Evolutionary conservation across 2,329 filamentous ascomycete genomes (phyloP), one percentile per base, ranked within the genome.

Genomic region (Diplocarpon mali): DNA sequence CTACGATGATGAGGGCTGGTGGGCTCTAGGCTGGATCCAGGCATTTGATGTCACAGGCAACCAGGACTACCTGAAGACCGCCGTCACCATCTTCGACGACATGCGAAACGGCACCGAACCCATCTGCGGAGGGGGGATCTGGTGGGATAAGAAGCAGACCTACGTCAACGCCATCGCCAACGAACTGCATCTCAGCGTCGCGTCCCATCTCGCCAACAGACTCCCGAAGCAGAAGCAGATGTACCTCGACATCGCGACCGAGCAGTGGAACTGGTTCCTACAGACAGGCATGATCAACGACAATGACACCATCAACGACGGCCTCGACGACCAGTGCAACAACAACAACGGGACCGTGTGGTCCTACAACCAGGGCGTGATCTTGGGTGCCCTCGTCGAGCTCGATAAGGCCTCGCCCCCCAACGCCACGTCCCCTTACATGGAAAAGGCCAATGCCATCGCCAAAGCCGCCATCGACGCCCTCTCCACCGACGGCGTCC

Each of bases 1-100:
- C 47, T 76, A 75, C 51, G 76, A 80, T 48, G 76, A 80, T 51
- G 72, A 75, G 55, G 75, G 72, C 8, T 80, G 76, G 76, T 80
- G 76, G 76, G 75, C 74, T 11, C 65, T 79, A 42, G 75, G 64
- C n/a, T 70, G 76, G 67, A 71, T 80, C 40, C 69, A 71, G 35
- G 65, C 71, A 3, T 76, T 69, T 53, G 76, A 80, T 50, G 59
- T 76, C 12, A 75, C 75, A 0, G 62, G 65, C 8, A 65, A 76
- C 36, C 35, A 53, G 2, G 62, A 68, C 11, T 80, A 75, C 46
- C 70, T 80, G 40, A 55, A 71, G 40, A 65, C 69, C 3, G 72
- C 75, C 13, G 65, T 67, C 42, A 61, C 67, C 37, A 69, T 80
- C 50, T 78, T 77, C 54, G 64, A 69, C 16, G 74, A 79, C 53